Percentiles rank a stretch among this genome's conserved stretches.
Conservation (phyloP, 2,329 filamentous ascomycete genomes). For the Pseudocercospora crystallina region DNA sequence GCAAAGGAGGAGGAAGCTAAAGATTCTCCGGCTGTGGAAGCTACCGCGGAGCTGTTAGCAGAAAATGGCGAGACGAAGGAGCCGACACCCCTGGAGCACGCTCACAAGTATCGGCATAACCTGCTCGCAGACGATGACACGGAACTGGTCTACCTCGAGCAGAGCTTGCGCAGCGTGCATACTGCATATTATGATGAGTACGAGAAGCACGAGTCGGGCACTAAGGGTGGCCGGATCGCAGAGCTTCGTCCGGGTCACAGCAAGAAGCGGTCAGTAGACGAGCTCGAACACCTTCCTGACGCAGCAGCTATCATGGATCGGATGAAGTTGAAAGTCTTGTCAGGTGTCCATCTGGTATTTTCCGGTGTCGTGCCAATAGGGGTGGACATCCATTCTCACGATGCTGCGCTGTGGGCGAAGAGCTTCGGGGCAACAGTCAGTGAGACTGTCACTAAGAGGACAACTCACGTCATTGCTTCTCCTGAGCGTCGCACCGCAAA, state of each 20-base stretch:
- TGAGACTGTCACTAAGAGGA: conserved; percentile 53
- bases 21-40: conserved; percentile 50
- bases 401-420: conserved; percentile 82
- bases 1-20: conserved; percentile 63
- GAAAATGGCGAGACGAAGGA: conserved; percentile 37
- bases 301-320: conserved; percentile 79
- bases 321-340: conserved; percentile 75
- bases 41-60: conserved; percentile 39
- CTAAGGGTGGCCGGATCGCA: conserved; percentile 48
- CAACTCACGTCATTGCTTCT: conserved; percentile 72
- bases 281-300: conserved; percentile 70
- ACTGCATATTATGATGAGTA: conserved; percentile 80
- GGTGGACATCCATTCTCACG: conserved; percentile 68
- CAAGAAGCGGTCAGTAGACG: conserved; percentile 49
- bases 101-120: conserved; percentile 62
- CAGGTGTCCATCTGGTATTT: conserved; percentile 75
- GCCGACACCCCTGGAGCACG: conserved; percentile 23
- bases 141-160: conserved; percentile 75
- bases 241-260: conserved; percentile 53
- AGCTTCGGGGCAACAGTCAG: conserved; percentile 77
- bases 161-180: conserved; percentile 75
- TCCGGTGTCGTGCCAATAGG: conserved; percentile 87
- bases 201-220: conserved; percentile 53
- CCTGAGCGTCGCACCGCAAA: conserved; percentile 79
- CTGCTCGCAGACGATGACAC: conserved; percentile 84